phyloP scores from a whole-genome alignment of 1,284 basidiomycete species.

The Mycena sp. region DNA sequence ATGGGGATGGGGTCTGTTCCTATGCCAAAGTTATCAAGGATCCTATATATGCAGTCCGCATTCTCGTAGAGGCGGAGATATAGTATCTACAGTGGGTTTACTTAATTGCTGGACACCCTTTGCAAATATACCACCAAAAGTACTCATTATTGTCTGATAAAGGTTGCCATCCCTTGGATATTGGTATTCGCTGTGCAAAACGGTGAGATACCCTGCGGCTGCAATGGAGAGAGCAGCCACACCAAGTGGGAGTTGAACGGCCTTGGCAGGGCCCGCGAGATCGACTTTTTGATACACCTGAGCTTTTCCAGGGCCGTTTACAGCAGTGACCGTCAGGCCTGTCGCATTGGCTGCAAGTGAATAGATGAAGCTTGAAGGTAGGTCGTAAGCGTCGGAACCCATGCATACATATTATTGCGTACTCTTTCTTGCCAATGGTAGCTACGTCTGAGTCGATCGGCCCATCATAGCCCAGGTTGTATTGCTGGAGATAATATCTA shows the following conservation, averaged over 20 bases:
- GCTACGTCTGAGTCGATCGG: slow-evolving; percentile 58
- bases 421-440: slow-evolving; percentile 55
- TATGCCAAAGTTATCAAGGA: no score
- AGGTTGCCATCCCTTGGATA: slow-evolving; percentile 54
- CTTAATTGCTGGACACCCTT: no score
- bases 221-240: slow-evolving; percentile 28
- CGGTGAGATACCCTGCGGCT: background rate
- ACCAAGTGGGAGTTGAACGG: slow-evolving; percentile 50
- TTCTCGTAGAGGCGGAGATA: no score
- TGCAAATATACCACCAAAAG: no score
- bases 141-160: slow-evolving; percentile 32
- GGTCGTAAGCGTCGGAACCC: background rate
- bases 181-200: slow-evolving; percentile 18
- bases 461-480: slow-evolving; percentile 45
- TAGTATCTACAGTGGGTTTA: no score
- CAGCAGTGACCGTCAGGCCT: slow-evolving; percentile 50
- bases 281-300: slow-evolving; percentile 49
- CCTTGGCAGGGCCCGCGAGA: slow-evolving; percentile 47
- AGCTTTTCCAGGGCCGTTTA: slow-evolving; percentile 51
- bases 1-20: no score
- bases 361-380: slow-evolving; percentile 51
- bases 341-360: slow-evolving; percentile 53
- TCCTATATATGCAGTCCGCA: no score
- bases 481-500: slow-evolving; percentile 46
- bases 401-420: slow-evolving; percentile 24